These are phyloP conservation scores for Leccinum griseonigrum DNA, from an alignment of 1,284 basidiomycete genomes.

Conservation along the genomic window DNA sequence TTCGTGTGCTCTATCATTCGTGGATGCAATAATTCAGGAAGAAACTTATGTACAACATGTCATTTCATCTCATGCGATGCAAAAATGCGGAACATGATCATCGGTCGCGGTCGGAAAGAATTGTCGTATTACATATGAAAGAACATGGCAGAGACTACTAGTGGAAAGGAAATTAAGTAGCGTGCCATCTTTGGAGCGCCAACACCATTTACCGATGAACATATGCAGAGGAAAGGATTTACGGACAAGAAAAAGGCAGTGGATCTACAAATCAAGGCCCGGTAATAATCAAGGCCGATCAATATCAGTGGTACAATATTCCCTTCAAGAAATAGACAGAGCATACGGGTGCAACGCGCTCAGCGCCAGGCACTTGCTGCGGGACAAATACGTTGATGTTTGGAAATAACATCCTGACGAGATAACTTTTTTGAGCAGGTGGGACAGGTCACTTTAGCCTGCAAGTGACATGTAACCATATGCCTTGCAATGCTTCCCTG, in stretches of 20 bases:
- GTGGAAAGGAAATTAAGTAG: background rate
- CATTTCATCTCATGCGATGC: background rate
- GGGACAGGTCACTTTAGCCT: conserved; percentile 29
- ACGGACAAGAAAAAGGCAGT: background rate
- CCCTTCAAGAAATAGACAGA: conserved; percentile 1
- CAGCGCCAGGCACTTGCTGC: conserved; percentile 18
- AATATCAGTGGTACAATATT: background rate
- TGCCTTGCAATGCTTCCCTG: conserved; percentile 33
- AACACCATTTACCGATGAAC: background rate
- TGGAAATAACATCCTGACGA: conserved; percentile 28
- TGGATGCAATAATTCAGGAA: background rate
- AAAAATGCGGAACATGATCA: background rate
- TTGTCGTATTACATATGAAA: background rate
- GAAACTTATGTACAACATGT: background rate
- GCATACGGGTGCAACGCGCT: background rate
- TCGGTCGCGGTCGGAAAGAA: background rate
- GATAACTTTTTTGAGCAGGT: conserved; percentile 30
- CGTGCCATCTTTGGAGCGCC: conserved; percentile 4
- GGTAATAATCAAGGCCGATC: background rate
- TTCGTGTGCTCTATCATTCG: background rate
- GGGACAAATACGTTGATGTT: conserved; percentile 28
- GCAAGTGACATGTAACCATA: conserved; percentile 29
- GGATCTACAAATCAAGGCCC: conserved; percentile 1
- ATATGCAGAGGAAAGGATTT: background rate
- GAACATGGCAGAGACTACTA: background rate